Evolutionary conservation across 73 alveolate genomes (phyloP).

Genomic region (Uronychia binucleata): DNA sequence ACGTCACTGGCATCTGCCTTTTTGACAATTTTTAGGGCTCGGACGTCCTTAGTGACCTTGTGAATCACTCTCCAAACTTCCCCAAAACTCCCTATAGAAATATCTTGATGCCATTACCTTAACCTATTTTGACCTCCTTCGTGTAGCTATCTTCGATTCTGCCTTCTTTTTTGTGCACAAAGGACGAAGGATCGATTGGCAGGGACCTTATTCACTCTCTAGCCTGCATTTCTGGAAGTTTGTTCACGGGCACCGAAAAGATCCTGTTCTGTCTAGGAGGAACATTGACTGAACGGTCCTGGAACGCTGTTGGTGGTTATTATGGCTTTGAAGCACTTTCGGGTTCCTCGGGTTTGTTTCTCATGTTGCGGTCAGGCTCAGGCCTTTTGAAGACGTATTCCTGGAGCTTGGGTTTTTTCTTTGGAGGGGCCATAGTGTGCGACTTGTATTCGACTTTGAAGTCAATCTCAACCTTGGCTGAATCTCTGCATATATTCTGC

Average conservation of each 20-base stretch:
- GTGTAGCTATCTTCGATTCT: background rate
- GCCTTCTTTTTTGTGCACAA: background rate
- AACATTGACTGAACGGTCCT: background rate
- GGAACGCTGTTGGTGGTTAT: background rate
- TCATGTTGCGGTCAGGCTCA: background rate
- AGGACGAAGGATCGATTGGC: background rate
- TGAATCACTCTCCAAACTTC: conserved; percentile 70
- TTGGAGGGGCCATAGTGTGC: background rate
- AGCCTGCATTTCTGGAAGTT: background rate
- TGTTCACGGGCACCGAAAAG: background rate
- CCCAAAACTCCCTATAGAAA: conserved; percentile 70
- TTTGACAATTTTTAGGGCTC: conserved; percentile 65
- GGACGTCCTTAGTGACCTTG: conserved; percentile 43
- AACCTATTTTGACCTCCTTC: background rate
- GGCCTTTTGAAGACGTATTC: background rate
- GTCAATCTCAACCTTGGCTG: background rate
- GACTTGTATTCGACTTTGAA: background rate
- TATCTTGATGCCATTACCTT: background rate
- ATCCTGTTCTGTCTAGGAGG: background rate
- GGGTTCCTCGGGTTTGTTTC: background rate
- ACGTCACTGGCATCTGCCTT: conserved; percentile 45
- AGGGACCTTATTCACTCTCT: background rate
- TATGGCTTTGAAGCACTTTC: background rate
- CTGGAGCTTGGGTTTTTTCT: background rate
- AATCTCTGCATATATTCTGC: background rate